Conservation (phyloP, 192 early-diverging fungal genomes). For the Lunasporangiospora selenospora region DNA sequence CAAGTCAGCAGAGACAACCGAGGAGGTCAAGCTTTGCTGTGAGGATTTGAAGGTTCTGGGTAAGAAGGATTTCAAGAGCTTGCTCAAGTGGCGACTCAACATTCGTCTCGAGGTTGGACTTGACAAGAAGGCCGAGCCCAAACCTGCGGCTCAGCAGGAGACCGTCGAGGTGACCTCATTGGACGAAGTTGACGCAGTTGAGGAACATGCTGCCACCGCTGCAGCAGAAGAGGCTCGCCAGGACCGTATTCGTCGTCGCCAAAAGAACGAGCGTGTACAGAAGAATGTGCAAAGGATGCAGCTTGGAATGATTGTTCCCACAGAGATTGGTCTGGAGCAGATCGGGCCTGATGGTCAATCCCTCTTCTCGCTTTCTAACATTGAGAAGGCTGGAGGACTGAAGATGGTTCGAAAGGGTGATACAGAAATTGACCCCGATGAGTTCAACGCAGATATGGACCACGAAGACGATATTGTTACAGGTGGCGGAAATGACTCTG, state of each 20-base stretch:
- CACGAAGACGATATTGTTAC: constrained; percentile 56
- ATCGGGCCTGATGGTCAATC: constrained; percentile 55
- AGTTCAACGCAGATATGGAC: constrained; percentile 45
- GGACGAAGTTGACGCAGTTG: constrained; percentile 65
- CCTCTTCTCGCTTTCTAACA: constrained; percentile 64
- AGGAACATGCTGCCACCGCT: constrained; percentile 51
- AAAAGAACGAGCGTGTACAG: constrained; percentile 72
- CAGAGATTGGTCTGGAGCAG: constrained; percentile 79
- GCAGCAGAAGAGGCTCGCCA: constrained; percentile 39
- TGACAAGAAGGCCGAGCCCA: constrained; percentile 58
- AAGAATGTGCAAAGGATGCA: constrained; percentile 78
- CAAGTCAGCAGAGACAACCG: constrained; percentile 69
- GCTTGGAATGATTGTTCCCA: constrained; percentile 79
- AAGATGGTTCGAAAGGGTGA: constrained; percentile 62
- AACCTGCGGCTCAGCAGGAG: constrained; percentile 40
- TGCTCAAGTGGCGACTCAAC: constrained; percentile 89
- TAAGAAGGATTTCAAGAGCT: constrained; percentile 89
- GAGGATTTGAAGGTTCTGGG: constrained; percentile 92
- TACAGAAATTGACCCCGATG: constrained; percentile 52
- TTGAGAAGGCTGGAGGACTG: constrained; percentile 57
- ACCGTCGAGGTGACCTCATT: constrained; percentile 48
- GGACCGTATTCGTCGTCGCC: constrained; percentile 60
- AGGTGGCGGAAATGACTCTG: constrained; percentile 39
- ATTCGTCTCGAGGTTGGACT: constrained; percentile 68
- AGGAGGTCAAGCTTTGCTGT: constrained; percentile 82